A percentile compares a stretch with the other conserved stretches of the same genome.
phyloP scores from a whole-genome alignment of 2,329 filamentous ascomycete species.

The Fusarium albosuccineum region DNA sequence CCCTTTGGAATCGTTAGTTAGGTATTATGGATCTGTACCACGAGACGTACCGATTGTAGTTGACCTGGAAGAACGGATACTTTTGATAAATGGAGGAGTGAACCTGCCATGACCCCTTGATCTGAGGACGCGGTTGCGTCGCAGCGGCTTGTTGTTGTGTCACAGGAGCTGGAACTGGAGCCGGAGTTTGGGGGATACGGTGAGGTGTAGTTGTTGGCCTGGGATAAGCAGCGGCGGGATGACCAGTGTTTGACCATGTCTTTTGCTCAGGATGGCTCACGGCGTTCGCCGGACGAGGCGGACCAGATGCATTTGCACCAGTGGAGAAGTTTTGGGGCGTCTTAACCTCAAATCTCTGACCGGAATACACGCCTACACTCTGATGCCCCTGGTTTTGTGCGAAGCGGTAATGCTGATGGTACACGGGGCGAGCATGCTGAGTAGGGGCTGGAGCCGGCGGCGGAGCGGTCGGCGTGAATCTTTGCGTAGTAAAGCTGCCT shows the following conservation, averaged over 20 bases:
- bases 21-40: not conserved
- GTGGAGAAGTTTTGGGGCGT: slow-evolving; percentile 31
- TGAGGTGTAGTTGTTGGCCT: slow-evolving; percentile 10
- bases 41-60: slow-evolving; percentile 67
- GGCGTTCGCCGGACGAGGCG: slow-evolving; percentile 9
- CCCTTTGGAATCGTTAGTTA: slow-evolving; percentile 54
- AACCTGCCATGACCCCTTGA: slow-evolving; percentile 52
- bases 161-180: slow-evolving; percentile 3
- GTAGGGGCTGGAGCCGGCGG: not conserved
- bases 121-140: slow-evolving; percentile 35
- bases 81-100: slow-evolving; percentile 62
- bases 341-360: slow-evolving; percentile 43
- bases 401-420: slow-evolving; percentile 30
- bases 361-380: slow-evolving; percentile 25
- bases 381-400: slow-evolving; percentile 27
- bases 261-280: slow-evolving; percentile 19
- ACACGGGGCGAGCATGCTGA: slow-evolving; percentile 26
- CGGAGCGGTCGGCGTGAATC: slow-evolving; percentile 36
- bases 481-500: slow-evolving; percentile 44
- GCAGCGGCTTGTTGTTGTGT: slow-evolving; percentile 26
- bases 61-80: slow-evolving; percentile 70
- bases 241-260: slow-evolving; percentile 22
- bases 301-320: slow-evolving; percentile 7
- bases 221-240: not conserved
- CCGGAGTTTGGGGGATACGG: slow-evolving; percentile 10